A percentile compares a stretch with the other conserved stretches of the same genome.
These are phyloP conservation scores for Teratosphaeria pseudoeucalypti DNA, from an alignment of 2,329 filamentous ascomycete species.

Conservation along the genomic window DNA sequence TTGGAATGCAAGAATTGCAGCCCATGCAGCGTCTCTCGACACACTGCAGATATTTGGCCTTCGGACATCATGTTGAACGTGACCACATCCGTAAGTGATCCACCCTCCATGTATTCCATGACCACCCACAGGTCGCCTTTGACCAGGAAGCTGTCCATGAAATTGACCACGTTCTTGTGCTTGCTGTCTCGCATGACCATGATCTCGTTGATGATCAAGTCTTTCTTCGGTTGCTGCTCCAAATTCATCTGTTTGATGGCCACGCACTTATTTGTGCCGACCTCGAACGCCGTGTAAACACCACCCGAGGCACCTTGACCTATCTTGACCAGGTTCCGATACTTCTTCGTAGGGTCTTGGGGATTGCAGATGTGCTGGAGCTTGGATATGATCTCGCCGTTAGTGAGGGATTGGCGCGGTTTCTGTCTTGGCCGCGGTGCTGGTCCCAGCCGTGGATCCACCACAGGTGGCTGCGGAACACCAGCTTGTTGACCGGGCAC, in stretches of 20 bases:
- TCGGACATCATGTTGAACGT: conserved; percentile 99
- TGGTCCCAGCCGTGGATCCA: conserved; percentile 41
- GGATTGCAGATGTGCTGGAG: conserved; percentile 84
- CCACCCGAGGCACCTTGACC: conserved; percentile 95
- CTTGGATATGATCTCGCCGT: conserved; percentile 69
- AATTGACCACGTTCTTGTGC: conserved; percentile 98
- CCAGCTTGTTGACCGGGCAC: conserved; percentile 27
- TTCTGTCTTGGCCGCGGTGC: conserved; percentile 64
- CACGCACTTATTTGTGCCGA: conserved; percentile 73
- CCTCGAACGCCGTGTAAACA: conserved; percentile 84
- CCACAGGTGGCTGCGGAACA: conserved; percentile 34
- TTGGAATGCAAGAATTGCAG: conserved; percentile 94
- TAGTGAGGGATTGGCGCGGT: conserved; percentile 57
- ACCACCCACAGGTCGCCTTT: conserved; percentile 92
- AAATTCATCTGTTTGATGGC: conserved; percentile 99
- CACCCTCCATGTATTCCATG: conserved; percentile 99
- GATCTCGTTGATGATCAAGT: conserved; percentile 98
- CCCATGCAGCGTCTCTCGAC: conserved; percentile 82
- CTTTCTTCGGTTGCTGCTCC: conserved; percentile 97
- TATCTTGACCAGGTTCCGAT: conserved; percentile 83
- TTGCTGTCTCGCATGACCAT: conserved; percentile 98
- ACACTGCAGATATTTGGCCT: conserved; percentile 91
- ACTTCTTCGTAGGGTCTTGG: conserved; percentile 79
- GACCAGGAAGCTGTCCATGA: conserved; percentile 91
- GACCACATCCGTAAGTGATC: conserved; percentile 93